A percentile compares a stretch with the other conserved stretches of the same genome.
phyloP scores from a whole-genome alignment of 768 basidiomycete genomes.

The Antrodiella citrinella region DNA sequence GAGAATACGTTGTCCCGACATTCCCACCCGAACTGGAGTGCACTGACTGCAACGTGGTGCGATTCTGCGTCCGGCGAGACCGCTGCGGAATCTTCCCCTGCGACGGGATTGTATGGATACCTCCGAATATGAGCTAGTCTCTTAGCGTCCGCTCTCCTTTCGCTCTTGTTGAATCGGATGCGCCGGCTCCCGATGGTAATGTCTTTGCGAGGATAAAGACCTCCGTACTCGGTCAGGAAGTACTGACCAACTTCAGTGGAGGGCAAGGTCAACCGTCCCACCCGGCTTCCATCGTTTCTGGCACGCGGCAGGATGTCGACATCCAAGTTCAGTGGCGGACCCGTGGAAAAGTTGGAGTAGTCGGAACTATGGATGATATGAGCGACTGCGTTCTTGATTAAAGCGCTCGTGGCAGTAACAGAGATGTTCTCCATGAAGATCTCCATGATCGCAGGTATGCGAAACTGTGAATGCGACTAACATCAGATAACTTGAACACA shows the following conservation, averaged over 20 bases:
- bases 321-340: slow-evolving; percentile 8
- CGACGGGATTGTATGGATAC: slow-evolving; percentile 35
- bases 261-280: slow-evolving; percentile 9
- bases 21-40: slow-evolving; percentile 51
- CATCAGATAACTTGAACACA: no score
- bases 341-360: slow-evolving; percentile 3
- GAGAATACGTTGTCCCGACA: slow-evolving; percentile 50
- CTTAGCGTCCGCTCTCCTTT: slow-evolving; percentile 3
- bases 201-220: not conserved
- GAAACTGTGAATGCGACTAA: no score
- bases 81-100: slow-evolving; percentile 26
- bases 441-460: no score
- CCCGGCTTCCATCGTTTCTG: not conserved
- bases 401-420: not conserved
- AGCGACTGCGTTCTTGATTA: slow-evolving; percentile 8
- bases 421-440: slow-evolving; percentile 11
- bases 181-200: slow-evolving; percentile 18
- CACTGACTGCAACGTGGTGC: slow-evolving; percentile 4
- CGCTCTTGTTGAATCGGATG: slow-evolving; percentile 17
- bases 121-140: slow-evolving; percentile 27
- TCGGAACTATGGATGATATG: slow-evolving; percentile 6
- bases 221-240: slow-evolving; percentile 11
- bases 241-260: slow-evolving; percentile 6
- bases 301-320: slow-evolving; percentile 2
- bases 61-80: slow-evolving; percentile 11